These are phyloP conservation scores for Canna indica DNA, from an alignment of 176 grass and related monocot genomes.

Conservation along the genomic window DNA sequence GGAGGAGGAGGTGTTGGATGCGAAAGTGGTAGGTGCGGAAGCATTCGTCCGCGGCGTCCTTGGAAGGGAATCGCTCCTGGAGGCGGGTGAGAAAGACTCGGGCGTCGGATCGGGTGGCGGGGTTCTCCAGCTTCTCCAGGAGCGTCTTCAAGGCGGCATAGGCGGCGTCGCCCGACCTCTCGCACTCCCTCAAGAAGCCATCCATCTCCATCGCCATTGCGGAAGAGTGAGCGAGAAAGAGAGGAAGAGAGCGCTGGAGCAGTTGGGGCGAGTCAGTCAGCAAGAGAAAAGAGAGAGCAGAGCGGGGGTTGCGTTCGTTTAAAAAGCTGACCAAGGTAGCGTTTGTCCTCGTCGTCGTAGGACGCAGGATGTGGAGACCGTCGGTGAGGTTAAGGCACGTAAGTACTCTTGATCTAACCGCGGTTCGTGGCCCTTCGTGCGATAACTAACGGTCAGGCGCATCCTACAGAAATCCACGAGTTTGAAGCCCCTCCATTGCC, in stretches of 20 bases:
- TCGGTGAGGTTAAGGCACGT: not conserved
- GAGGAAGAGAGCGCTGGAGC: not conserved
- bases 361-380: not conserved
- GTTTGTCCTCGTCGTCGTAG: not conserved
- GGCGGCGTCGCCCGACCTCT: constrained; percentile 67
- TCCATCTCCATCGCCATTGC: constrained; percentile 32
- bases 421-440: no score
- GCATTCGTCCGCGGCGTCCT: constrained; percentile 36
- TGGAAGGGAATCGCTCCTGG: constrained; percentile 45
- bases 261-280: not conserved
- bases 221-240: not conserved
- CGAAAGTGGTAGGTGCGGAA: constrained; percentile 84
- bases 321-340: not conserved
- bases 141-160: constrained; percentile 65
- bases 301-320: not conserved
- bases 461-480: no score
- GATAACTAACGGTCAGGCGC: no score
- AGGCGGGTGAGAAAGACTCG: constrained; percentile 68
- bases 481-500: no score
- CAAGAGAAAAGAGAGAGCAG: not conserved
- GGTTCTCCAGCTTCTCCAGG: constrained; percentile 53
- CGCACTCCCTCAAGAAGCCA: constrained; percentile 58
- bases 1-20: constrained; percentile 69
- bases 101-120: constrained; percentile 47
- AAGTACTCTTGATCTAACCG: no score